phyloP scores from a whole-genome alignment of 495 filamentous ascomycete genomes.

The Bombardia bombarda region DNA sequence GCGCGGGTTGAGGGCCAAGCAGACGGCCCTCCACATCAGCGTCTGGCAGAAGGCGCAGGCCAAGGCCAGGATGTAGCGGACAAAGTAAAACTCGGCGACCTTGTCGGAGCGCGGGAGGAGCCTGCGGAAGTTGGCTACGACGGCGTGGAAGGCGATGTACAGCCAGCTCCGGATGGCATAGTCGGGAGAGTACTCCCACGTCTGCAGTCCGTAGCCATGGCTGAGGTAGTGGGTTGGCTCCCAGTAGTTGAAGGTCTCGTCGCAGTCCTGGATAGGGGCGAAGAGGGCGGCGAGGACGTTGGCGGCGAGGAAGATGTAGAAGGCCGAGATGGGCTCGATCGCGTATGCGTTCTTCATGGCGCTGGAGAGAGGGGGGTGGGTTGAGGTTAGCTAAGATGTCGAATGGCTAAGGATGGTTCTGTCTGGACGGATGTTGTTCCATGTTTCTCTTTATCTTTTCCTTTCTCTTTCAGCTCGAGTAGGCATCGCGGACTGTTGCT shows the following conservation, averaged over 20 bases:
- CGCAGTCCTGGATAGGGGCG: conserved; percentile 94
- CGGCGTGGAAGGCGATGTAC: conserved; percentile 76
- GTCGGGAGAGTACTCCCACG: conserved; percentile 97
- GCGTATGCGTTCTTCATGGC: conserved; percentile 51
- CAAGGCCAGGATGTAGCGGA: conserved; percentile 66
- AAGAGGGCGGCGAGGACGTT: conserved; percentile 72
- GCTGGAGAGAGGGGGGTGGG: conserved; percentile 13
- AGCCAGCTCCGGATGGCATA: conserved; percentile 96
- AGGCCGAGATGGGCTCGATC: conserved; percentile 62
- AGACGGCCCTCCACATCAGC: conserved; percentile 67
- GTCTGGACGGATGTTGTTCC: too few species aligned
- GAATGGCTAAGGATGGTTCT: too few species aligned
- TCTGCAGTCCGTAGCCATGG: conserved; percentile 90
- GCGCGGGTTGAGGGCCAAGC: conserved; percentile 62
- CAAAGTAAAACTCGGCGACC: conserved; percentile 74
- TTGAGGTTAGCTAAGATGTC: neutral
- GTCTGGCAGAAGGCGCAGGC: conserved; percentile 76
- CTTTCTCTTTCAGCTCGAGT: neutral
- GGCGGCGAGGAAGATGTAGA: conserved; percentile 67
- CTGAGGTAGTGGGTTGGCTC: conserved; percentile 92
- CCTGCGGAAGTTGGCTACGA: conserved; percentile 56
- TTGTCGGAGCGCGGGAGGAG: conserved; percentile 52
- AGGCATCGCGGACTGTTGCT: conserved; percentile 5
- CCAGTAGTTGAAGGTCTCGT: conserved; percentile 99
- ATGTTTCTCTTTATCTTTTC: too few species aligned